Evolutionary conservation across 148 eudicot genomes (phyloP), one percentile per base, ranked within the genome.

Genomic region (Camellia japonica): DNA sequence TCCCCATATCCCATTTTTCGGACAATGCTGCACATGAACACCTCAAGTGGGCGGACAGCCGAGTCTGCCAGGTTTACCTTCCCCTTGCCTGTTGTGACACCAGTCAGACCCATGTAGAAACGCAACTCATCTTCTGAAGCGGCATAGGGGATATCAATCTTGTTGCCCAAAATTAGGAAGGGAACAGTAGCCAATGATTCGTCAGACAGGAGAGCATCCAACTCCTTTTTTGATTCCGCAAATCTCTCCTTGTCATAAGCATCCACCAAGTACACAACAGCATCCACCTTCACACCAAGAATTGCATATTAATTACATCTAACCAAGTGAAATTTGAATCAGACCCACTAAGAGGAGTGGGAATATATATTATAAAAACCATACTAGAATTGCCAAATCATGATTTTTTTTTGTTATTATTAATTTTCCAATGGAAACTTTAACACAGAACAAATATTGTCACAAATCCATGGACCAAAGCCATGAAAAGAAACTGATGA

Each of bases 11-110:
- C 88, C 88, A 86, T 86, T 80, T 85, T 85, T 10, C 88, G 80
- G 71, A 85, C 88, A 80, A 86, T 86, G 85, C 88, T 86, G 73
- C 88, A 86, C 88, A 86, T 86, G 84, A 86, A 86, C 23, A 86
- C 84, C 86, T 86, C 88, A 16, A 86, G 56, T 16, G 88, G 88
- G 11, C 88, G 86, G 60, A 83, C 86, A 64, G 73, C 75, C 11
- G 84, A 73, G 60, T 83, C 84, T 0, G 82, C 74, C 44, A 86
- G 58, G 68, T 81, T 81, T 54, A 86, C 88, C 64, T 83, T 86
- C 19, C 88, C 88, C 68, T 86, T 86, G 54, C 88, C 88, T 0
- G 88, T 80, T 65, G 88, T 86, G 41, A 86, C 73, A 16, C 88
- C 88, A 0, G 82, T 75, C 20, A 86, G 78, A 30, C 88, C 88